Percentiles rank a stretch among this genome's conserved stretches.
Evolutionary conservation across 164 flowering plant species (phyloP).

Genomic region (Pachysandra terminalis): DNA sequence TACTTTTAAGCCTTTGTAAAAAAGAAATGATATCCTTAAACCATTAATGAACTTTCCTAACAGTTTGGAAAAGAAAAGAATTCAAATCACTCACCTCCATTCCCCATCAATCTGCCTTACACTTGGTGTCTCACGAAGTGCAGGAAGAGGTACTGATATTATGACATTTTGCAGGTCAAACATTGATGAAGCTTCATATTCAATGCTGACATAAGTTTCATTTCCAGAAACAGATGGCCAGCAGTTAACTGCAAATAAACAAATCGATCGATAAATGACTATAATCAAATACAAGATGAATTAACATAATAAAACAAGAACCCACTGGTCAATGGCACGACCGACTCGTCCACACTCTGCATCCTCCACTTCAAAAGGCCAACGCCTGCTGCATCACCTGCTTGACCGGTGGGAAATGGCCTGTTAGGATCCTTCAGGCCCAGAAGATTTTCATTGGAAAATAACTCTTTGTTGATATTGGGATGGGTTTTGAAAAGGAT

Average conservation of each 20-base stretch:
- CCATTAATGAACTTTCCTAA: background rate
- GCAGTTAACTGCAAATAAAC: conserved; percentile 75
- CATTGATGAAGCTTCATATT: conserved; percentile 83
- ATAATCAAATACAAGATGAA: conserved; percentile 5
- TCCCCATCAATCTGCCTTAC: conserved; percentile 96
- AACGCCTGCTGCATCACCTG: conserved; percentile 79
- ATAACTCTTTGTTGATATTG: conserved; percentile 92
- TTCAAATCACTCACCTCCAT: conserved; percentile 60
- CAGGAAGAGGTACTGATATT: conserved; percentile 91
- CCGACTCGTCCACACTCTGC: conserved; percentile 82
- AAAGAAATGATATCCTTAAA: background rate
- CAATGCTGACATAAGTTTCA: conserved; percentile 95
- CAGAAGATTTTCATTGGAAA: conserved; percentile 73
- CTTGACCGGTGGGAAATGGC: conserved; percentile 82
- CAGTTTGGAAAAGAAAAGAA: background rate
- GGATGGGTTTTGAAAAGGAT: conserved; percentile 92
- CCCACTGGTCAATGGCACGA: conserved; percentile 86
- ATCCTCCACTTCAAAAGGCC: conserved; percentile 96
- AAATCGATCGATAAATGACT: background rate
- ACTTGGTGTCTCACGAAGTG: conserved; percentile 86
- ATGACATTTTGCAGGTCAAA: conserved; percentile 93
- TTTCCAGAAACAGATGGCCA: conserved; percentile 98
- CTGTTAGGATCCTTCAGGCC: conserved; percentile 88
- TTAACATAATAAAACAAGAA: conserved; percentile 10
- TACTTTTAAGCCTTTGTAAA: background rate